Evolutionary conservation across 495 filamentous ascomycete genomes (phyloP).

Genomic region (Cenococcum geophilum): DNA sequence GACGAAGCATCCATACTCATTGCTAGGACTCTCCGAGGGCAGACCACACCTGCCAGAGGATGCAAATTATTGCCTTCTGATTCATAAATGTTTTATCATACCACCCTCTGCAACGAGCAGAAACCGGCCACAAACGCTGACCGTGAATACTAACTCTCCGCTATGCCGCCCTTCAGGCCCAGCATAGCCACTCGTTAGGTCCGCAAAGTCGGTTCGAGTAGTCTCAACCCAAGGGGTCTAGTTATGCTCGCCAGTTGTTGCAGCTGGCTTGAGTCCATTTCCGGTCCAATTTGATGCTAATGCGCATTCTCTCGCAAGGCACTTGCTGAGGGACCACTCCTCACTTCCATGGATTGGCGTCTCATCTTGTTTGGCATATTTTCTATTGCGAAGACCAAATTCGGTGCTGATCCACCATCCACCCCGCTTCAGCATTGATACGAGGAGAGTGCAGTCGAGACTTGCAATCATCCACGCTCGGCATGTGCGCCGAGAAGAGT

Average conservation of each 20-base stretch:
- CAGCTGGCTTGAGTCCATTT: conserved; percentile 35
- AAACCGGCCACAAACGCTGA: conserved; percentile 57
- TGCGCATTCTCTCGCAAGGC: conserved; percentile 56
- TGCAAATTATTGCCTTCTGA: conserved; percentile 43
- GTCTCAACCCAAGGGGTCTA: conserved; percentile 5
- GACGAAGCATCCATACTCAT: conserved; percentile 60
- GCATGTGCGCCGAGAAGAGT: conserved; percentile 60
- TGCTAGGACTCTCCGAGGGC: conserved; percentile 53
- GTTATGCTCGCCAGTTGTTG: background rate
- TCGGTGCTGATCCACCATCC: conserved; percentile 54
- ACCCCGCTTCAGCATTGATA: conserved; percentile 49
- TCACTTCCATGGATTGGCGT: conserved; percentile 33
- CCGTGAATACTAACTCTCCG: conserved; percentile 44
- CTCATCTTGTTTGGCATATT: background rate
- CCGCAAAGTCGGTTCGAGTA: conserved; percentile 35
- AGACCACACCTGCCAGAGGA: conserved; percentile 51
- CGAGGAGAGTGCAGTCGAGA: conserved; percentile 49
- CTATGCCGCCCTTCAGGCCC: conserved; percentile 11
- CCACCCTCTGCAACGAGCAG: conserved; percentile 52
- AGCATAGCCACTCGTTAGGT: conserved; percentile 32
- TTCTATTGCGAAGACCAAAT: conserved; percentile 33
- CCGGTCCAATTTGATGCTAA: conserved; percentile 47
- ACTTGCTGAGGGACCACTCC: conserved; percentile 54
- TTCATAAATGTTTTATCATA: conserved; percentile 58
- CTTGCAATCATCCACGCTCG: conserved; percentile 60